Evolutionary conservation across 176 grass and related monocot genomes (phyloP).

Genomic region (Urochloa ruziziensis): DNA sequence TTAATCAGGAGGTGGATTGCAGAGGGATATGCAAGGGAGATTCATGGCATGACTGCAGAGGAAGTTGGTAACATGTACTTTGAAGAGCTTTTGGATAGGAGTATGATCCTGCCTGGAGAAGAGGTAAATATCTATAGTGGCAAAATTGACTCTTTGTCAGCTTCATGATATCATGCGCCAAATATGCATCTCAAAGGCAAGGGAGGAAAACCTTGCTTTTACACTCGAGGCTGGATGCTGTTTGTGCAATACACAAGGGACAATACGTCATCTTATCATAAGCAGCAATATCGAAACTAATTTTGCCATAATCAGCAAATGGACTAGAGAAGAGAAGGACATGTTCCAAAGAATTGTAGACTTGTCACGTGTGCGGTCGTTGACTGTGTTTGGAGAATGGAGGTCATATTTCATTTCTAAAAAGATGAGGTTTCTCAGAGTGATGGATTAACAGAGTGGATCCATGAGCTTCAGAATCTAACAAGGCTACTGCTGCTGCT

Average conservation of each 20-base stretch:
- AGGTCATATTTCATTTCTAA: neutral
- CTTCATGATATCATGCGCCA: conserved; percentile 39
- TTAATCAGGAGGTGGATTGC: conserved; percentile 38
- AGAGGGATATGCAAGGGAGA: conserved; percentile 15
- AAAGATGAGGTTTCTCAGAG: conserved; percentile 28
- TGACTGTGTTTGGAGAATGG: conserved; percentile 23
- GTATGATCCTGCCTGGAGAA: neutral
- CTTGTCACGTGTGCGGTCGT: conserved; percentile 11
- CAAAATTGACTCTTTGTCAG: neutral
- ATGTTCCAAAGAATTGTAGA: neutral
- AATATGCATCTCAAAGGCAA: conserved; percentile 23
- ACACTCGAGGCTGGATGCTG: neutral
- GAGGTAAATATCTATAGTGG: neutral
- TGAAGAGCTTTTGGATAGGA: conserved; percentile 28
- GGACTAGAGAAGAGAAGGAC: neutral
- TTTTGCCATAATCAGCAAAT: neutral
- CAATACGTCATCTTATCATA: conserved; percentile 12
- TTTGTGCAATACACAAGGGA: neutral
- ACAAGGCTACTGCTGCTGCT: rapidly evolving
- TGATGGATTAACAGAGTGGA: conserved; percentile 18
- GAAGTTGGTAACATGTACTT: conserved; percentile 7
- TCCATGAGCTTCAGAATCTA: neutral
- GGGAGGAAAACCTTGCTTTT: conserved; percentile 22
- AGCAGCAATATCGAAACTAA: no score
- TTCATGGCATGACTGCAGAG: neutral